Base-by-base conservation (phyloP, 1,284 basidiomycete species). In the Anthracocystis panici-leucophaei region DNA sequence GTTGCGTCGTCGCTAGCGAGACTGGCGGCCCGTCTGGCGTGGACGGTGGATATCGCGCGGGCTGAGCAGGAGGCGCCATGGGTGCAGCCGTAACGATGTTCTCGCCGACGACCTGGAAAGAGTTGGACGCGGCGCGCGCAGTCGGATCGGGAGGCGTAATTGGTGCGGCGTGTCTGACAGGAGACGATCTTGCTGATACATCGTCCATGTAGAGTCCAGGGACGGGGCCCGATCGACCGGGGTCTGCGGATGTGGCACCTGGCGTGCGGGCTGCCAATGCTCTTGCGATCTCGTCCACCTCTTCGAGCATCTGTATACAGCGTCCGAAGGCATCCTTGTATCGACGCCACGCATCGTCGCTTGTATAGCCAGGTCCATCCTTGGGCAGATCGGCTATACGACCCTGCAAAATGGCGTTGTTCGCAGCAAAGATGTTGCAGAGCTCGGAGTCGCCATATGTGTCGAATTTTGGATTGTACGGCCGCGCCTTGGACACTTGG, bases 51-150 rank as follows among this genome's bases (percentile, higher is more conserved):
- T 38, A 14, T 38, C 35, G 35, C 14, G 35, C 35, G 2, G 35
- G 5, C 35, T 38, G 35, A 38, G 35, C 35, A 6, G 35, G 35
- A 38, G 14, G 35, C 35, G 35, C 35, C 35, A 38, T 38, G 2
- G 35, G 35, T 27, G 54, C 31, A 7, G 49, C 50, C 10, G 50
- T 16, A 11, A 46, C 50, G 18, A 65, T 57, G 16, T 55, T 68
- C 41, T 65, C 65, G 35, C 71, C 71, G 1, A 69, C 53, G 23
- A 69, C 54, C 49, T 74, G 65, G n/a, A 65, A 74, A 0, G 71
- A 74, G 50, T 25, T 65, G 6, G 65, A 74, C 1, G 42, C 29
- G 12, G 57, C 46, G 5, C 65, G 52, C 11, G 50, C 16, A 8
- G 55, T 31, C 5, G 50, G 8, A 3, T 38, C 29, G 7, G 50